Base-by-base conservation (phyloP, 495 filamentous ascomycete genomes). In the Penicillium lagena region DNA sequence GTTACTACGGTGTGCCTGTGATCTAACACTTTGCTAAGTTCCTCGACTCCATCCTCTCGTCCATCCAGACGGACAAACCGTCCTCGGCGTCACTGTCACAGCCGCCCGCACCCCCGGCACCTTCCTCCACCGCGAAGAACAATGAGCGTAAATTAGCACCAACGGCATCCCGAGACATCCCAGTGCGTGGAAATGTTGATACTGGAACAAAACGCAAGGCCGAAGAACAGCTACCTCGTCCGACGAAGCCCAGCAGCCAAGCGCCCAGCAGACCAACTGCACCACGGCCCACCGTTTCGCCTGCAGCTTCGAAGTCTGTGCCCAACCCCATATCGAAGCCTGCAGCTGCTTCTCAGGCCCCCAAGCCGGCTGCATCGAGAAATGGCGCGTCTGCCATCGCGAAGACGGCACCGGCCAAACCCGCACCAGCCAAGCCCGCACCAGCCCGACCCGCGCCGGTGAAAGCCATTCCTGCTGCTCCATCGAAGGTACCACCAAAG, bases 11-110 rank as follows among this genome's bases (percentile, higher is more conserved):
- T 29, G 43, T 10, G 34, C 29, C 12, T 43, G 9, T 36, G 47
- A 37, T 44, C 58, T 70, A 31, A 72, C 45, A 27, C 33, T 14
- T 42, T 31, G 9, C 15, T 9, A 35, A 81, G 78, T 79, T 78
- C 46, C 71, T 81, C 54, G 77, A 77, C 54, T 80, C 78, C 15
- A 67, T 80, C 27, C 68, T 80, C 43, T 71, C 76, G 46, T 77
- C 74, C 30, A 68, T 81, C 33, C 66, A 71, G 56, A 69, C 69
- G 57, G 73, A 67, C 35, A 65, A 65, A 37, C 62, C 63, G 35
- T 43, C 66, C 31, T 60, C 56, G 29, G 41, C 56, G 12, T 59
- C 62, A 12, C 48, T 64, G 13, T 51, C 63, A 29, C 52, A 55
- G 13, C 55, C 59, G 36, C 55, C 71, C 40, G 52, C 58, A 12